Evolutionary conservation across 78 protist genomes (phyloP), one percentile per base, ranked within the genome.

Genomic region (Dictyostelium capitatum): DNA sequence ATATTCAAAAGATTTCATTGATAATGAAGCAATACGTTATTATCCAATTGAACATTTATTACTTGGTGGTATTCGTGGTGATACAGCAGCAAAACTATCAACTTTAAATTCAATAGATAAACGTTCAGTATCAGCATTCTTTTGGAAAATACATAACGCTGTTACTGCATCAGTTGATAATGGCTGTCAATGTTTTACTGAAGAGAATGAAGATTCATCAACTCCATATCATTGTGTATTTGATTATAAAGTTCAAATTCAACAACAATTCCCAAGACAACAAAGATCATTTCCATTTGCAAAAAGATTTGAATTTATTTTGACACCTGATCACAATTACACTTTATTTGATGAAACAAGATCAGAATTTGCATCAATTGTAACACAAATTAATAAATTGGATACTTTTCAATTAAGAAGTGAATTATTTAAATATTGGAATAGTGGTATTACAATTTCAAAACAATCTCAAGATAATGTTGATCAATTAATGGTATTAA

Each of bases 21-120:
- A 75, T 25, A 75, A 48, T 48, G 81, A 75, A 50, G 81, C 81
- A 7, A 75, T 75, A 14, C 56, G 81, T 48, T 75, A 75, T 46
- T 75, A 75, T 28, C 81, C 81, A 43, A 75, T 75, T 25, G 81
- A 75, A 25, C 62, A 75, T 75, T 75, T 75, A 28, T 25, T 75
- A 48, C 23, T 75, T 17, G 81, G 81, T 50, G 81, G 81, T 75
- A 48, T 75, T 50, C 32, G 32, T 23, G 81, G 81, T 48, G 54
- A 32, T n/a, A 23, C 54, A 3, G 28, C 3, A 23, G 62, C 46
- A 23, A 75, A 75, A 50, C 9, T 75, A 6, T 75, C 81, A 48
- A 48, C 81, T 1, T 19, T 75, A 0, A 75, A 48, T 23, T 17
- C 65, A 48, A 25, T 25, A 2, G 81, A 75, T 75, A 75, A 75